A percentile compares a stretch with the other conserved stretches of the same genome.
Conservation (phyloP, 139 green algal species). For the Volvox africanus region DNA sequence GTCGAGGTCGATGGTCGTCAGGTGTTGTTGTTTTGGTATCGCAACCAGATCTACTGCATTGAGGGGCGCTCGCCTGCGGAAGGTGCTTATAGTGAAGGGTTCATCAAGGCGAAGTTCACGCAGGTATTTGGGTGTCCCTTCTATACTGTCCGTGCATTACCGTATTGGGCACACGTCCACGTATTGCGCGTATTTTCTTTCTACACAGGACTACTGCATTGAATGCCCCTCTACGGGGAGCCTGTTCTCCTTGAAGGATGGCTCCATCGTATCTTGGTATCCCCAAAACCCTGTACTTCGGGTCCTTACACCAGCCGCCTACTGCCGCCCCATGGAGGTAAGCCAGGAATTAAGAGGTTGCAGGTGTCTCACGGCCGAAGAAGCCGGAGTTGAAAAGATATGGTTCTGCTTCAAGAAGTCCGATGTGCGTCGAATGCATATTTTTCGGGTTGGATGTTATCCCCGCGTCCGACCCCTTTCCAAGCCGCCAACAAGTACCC, state of each 20-base stretch:
- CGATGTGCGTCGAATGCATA: too few species aligned
- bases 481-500: too few species aligned
- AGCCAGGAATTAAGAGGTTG: neutral
- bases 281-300: constrained; percentile 92
- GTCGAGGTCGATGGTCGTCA: constrained; percentile 82
- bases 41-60: constrained; percentile 94
- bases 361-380: too few species aligned
- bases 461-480: too few species aligned
- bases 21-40: constrained; percentile 98
- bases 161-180: too few species aligned
- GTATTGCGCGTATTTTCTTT: neutral
- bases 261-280: constrained; percentile 94
- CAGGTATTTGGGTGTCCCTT: constrained; percentile 67
- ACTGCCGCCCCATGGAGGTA: constrained; percentile 70
- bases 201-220: constrained; percentile 86
- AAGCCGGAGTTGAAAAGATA: too few species aligned
- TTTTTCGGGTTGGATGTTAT: too few species aligned
- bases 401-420: too few species aligned
- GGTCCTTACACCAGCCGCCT: constrained; percentile 83
- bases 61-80: constrained; percentile 94
- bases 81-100: constrained; percentile 96
- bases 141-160: neutral
- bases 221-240: constrained; percentile 92
- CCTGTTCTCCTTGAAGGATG: constrained; percentile 93
- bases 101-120: constrained; percentile 95